phyloP scores from a whole-genome alignment of 768 basidiomycete species.

The Termitomyces sp. region DNA sequence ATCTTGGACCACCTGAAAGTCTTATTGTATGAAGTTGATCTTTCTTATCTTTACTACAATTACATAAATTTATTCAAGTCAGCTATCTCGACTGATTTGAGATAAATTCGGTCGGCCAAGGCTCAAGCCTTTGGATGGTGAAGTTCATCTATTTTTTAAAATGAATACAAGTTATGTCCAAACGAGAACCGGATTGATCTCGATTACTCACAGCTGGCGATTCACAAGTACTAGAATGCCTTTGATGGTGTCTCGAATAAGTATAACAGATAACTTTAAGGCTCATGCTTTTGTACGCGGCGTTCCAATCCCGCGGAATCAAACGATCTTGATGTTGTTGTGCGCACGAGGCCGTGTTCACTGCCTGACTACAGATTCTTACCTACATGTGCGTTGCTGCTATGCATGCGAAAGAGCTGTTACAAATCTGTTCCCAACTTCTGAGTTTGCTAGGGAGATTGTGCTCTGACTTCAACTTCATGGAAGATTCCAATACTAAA shows the following conservation, averaged over 20 bases:
- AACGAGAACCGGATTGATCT: background rate
- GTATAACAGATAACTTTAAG: too few species aligned
- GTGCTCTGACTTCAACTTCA: background rate
- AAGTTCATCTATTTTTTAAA: background rate
- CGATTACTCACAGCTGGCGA: background rate
- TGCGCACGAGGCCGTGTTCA: background rate
- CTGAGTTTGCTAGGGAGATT: background rate
- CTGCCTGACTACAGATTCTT: background rate
- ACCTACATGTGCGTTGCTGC: background rate
- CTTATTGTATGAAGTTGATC: constrained; percentile 1
- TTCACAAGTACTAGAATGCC: background rate
- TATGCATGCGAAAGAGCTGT: background rate
- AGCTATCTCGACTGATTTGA: background rate
- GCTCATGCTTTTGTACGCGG: background rate
- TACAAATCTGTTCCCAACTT: background rate
- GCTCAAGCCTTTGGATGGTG: background rate
- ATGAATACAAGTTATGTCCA: background rate
- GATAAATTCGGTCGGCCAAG: too few species aligned
- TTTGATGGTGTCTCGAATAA: background rate
- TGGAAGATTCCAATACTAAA: background rate
- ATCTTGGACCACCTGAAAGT: constrained; percentile 62
- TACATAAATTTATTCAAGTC: background rate
- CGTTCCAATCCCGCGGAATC: background rate
- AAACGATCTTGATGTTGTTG: background rate
- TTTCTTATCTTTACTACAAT: background rate